Evolutionary conservation across 495 filamentous ascomycete species (phyloP).

Genomic region (Coniosporium apollinis): DNA sequence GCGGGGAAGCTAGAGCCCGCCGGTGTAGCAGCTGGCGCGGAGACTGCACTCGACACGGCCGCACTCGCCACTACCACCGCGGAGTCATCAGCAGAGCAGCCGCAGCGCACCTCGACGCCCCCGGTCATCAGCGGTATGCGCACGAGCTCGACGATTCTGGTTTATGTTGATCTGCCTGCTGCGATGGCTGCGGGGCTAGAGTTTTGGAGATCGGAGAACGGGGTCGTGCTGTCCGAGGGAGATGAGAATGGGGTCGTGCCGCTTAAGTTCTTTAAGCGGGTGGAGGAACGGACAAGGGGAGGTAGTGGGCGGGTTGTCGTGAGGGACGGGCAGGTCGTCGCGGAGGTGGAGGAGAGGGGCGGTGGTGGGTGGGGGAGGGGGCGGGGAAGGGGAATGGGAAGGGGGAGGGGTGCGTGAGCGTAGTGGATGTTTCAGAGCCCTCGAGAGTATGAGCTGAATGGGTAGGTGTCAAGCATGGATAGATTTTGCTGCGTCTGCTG

Average conservation of each 20-base stretch:
- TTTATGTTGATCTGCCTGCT: constrained; percentile 59
- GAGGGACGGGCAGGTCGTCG: constrained; percentile 14
- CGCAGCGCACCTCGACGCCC: constrained; percentile 1
- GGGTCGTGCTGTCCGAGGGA: constrained; percentile 30
- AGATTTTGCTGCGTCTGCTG: too few species aligned
- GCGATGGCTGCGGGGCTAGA: constrained; percentile 47
- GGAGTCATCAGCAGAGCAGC: not conserved
- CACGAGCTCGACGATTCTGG: constrained; percentile 53
- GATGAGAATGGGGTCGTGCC: constrained; percentile 19
- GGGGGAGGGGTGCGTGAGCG: too few species aligned
- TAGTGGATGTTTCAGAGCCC: too few species aligned
- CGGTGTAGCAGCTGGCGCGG: constrained; percentile 12
- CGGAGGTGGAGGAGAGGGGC: constrained; percentile 10
- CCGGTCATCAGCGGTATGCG: constrained; percentile 77
- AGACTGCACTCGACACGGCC: constrained; percentile 6
- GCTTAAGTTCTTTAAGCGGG: constrained; percentile 20
- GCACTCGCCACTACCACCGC: not conserved
- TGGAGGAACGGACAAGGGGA: constrained; percentile 18
- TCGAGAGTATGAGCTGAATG: too few species aligned
- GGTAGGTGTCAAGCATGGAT: too few species aligned
- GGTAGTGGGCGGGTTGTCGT: constrained; percentile 18
- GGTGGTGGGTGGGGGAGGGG: constrained; percentile 2
- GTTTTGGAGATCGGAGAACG: constrained; percentile 83
- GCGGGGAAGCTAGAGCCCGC: constrained; percentile 10
- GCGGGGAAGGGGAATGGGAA: constrained; percentile 3